Evolutionary conservation across 176 grass and related monocot species (phyloP).

Genomic region (Neostapfia colusana): DNA sequence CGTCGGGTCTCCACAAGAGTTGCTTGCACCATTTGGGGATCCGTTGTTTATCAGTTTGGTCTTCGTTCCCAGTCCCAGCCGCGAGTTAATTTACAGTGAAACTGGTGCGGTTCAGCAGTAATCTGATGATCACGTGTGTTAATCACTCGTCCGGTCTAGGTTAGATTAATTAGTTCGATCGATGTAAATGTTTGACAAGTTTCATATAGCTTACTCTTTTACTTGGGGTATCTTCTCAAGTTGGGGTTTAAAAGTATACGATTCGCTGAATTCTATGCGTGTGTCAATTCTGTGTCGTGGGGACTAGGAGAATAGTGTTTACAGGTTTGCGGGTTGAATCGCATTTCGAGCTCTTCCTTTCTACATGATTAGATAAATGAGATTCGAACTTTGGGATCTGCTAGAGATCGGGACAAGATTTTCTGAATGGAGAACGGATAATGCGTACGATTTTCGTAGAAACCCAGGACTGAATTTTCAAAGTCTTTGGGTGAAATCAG

Average conservation of each 20-base stretch:
- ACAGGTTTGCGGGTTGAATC: slow-evolving; percentile 16
- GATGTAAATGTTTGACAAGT: slow-evolving; percentile 16
- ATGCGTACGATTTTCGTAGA: neutral
- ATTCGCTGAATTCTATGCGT: neutral
- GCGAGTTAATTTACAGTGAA: neutral
- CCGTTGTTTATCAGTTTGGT: slow-evolving; percentile 9
- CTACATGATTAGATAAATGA: neutral
- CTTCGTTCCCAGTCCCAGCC: neutral
- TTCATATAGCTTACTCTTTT: neutral
- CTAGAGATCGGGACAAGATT: neutral
- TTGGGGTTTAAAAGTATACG: slow-evolving; percentile 5
- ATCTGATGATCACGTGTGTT: neutral
- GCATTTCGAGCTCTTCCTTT: neutral
- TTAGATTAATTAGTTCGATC: neutral
- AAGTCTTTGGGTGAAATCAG: no score
- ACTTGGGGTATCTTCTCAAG: slow-evolving; percentile 30
- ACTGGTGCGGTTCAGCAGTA: neutral
- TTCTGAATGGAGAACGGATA: neutral
- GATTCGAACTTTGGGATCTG: neutral
- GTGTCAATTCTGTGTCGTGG: neutral
- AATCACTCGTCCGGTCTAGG: neutral
- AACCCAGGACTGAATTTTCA: neutral
- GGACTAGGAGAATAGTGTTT: neutral
- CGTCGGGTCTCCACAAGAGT: slow-evolving; percentile 49
- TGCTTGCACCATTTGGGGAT: slow-evolving; percentile 43